Evolutionary conservation across 208 protist species (phyloP), one percentile per base, ranked within the genome.

Genomic region (Trypanosoma theileri): DNA sequence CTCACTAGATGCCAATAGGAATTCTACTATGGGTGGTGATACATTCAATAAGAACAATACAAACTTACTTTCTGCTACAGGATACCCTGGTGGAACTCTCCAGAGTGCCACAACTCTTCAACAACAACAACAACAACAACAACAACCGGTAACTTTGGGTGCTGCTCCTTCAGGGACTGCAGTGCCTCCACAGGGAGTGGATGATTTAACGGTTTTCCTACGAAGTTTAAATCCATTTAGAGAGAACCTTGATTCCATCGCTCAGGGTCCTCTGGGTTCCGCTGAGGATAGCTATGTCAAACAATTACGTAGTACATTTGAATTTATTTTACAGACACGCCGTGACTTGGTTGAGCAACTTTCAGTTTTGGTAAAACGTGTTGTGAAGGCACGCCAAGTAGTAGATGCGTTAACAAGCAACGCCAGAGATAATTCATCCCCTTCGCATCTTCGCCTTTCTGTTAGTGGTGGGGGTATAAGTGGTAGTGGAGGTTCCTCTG

Each of bases 241-340:
- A 16, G 50, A 46, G 8, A 9, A 42, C 12, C n/a, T 45, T 8
- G 54, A 50, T 16, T 45, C 70, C n/a, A 55, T 53, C 1, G 55
- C 55, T 16, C 42, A 73, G 41, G 55, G 62, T 31, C 57, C 56
- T 31, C 9, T 62, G 78, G 57, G 78, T 69, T 12, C 16, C 59
- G 52, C 59, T 70, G 55, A 77, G 57, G 63, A 63, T 21, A n/a
- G 61, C 58, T 89, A 85, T 50, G 52, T 89, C 8, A 79, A 80
- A n/a, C 82, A 93, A 64, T 69, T 91, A 57, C 80, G 79, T 58
- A 69, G 66, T 6, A 76, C 88, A 35, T 92, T 94, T 67, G 89
- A 94, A 69, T 94, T 94, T 61, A 91, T 94, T 65, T 75, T 94
- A 45, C 80, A 81, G 53, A 94, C 89, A 51, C 81, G 89, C 4